These are phyloP conservation scores for Trichoderma koningiopsis DNA, from an alignment of 2,329 filamentous ascomycete species.

Conservation along the genomic window DNA sequence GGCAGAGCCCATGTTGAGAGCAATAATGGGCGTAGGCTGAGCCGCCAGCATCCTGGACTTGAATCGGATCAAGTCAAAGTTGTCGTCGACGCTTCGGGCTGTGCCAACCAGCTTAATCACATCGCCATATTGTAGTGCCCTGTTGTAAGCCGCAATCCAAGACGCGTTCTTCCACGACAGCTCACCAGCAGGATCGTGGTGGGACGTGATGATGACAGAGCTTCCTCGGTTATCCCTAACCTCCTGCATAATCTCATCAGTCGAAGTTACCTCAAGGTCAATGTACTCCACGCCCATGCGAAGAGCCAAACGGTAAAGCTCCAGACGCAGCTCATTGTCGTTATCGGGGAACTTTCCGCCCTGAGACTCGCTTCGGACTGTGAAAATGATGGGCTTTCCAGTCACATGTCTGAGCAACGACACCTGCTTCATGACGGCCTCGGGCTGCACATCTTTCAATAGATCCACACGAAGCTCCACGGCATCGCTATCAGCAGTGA, in stretches of 20 bases:
- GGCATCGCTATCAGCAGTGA: conserved; percentile 84
- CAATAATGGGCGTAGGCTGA: conserved; percentile 83
- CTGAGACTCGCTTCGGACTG: conserved; percentile 80
- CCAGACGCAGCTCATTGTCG: conserved; percentile 68
- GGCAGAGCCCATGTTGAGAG: conserved; percentile 88
- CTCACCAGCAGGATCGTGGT: conserved; percentile 80
- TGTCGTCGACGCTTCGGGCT: conserved; percentile 77
- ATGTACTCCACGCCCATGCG: conserved; percentile 89
- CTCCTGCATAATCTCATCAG: conserved; percentile 70
- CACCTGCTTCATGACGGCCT: conserved; percentile 81
- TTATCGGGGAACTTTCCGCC: conserved; percentile 85
- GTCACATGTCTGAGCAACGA: conserved; percentile 73
- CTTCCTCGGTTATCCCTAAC: conserved; percentile 68
- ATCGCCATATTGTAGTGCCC: conserved; percentile 85
- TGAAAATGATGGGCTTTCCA: conserved; percentile 85
- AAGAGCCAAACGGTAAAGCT: conserved; percentile 76
- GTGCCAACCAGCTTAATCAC: conserved; percentile 92
- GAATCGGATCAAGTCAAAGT: conserved; percentile 82
- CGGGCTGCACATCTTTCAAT: conserved; percentile 71
- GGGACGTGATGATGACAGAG: conserved; percentile 88
- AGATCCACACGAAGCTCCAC: conserved; percentile 94
- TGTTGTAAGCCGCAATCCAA: conserved; percentile 89
- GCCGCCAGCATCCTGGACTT: conserved; percentile 71
- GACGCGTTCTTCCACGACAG: conserved; percentile 91
- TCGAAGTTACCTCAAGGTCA: conserved; percentile 87